phyloP scores from a whole-genome alignment of 2,329 filamentous ascomycete genomes.

The Bipolaris sorokiniana region DNA sequence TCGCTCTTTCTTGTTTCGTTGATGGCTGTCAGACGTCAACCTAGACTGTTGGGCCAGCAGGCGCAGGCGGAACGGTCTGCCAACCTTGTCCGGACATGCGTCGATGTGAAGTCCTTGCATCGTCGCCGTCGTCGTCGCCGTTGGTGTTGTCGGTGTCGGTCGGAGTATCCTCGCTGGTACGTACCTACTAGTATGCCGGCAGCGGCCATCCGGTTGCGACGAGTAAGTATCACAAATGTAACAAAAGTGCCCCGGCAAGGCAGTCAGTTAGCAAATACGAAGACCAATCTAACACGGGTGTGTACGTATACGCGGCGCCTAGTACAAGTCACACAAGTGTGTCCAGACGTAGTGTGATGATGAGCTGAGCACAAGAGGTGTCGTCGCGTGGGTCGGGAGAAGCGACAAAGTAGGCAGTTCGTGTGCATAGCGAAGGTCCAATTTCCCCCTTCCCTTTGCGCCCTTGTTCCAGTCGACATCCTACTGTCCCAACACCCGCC shows the following conservation, averaged over 20 bases:
- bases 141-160: background rate
- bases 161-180: background rate
- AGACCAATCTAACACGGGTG: background rate
- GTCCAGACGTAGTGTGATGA: background rate
- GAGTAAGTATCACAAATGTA: background rate
- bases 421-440: background rate
- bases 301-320: background rate
- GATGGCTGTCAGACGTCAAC: background rate
- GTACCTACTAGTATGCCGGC: too few species aligned
- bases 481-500: background rate
- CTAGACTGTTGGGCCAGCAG: too few species aligned
- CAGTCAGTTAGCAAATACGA: background rate
- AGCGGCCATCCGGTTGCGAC: background rate
- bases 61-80: too few species aligned
- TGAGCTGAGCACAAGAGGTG: slow-evolving; percentile 1
- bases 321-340: background rate
- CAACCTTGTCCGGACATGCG: background rate
- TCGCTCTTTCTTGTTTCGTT: slow-evolving; percentile 5
- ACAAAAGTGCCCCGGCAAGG: background rate
- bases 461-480: background rate
- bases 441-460: background rate
- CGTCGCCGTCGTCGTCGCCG: background rate
- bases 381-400: background rate
- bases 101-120: background rate
- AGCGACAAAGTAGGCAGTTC: background rate